Evolutionary conservation across 345 rosid species (phyloP).

Genomic region (Capsella bursapastoris): DNA sequence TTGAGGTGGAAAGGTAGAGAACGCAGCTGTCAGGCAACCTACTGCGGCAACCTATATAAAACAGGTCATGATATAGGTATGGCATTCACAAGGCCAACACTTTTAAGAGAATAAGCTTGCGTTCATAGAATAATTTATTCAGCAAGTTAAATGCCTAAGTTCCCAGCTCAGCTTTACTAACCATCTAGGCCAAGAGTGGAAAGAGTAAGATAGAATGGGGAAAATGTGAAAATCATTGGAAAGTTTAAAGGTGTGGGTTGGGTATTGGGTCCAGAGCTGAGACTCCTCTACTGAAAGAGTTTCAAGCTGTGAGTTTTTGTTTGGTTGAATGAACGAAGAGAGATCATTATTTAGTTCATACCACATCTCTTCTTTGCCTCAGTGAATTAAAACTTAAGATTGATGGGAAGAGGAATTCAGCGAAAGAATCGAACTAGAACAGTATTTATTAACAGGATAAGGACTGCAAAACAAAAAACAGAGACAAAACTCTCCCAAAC

Average conservation of each 20-base stretch:
- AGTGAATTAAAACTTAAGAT: conserved; percentile 9
- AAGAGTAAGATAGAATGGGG: conserved; percentile 8
- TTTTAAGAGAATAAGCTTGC: conserved; percentile 20
- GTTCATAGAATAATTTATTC: conserved; percentile 19
- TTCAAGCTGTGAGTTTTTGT: conserved; percentile 5
- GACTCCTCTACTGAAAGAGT: conserved; percentile 10
- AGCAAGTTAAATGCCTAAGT: conserved; percentile 21
- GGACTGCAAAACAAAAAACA: conserved; percentile 26
- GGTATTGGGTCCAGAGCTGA: conserved; percentile 18
- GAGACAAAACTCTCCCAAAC: conserved; percentile 18
- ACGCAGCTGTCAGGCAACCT: conserved; percentile 79
- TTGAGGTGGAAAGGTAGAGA: conserved; percentile 72
- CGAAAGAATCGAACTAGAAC: conserved; percentile 12
- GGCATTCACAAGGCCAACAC: conserved; percentile 11
- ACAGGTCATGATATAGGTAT: conserved; percentile 21
- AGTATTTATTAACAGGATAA: background rate
- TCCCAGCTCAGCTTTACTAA: conserved; percentile 13
- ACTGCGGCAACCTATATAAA: conserved; percentile 66
- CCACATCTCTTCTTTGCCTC: conserved; percentile 21
- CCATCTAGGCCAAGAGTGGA: conserved; percentile 19
- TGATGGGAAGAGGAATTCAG: background rate
- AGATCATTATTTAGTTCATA: conserved; percentile 24
- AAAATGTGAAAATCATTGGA: conserved; percentile 14
- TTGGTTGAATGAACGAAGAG: conserved; percentile 19
- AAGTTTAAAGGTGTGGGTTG: background rate